Base-by-base conservation (phyloP, 2,329 filamentous ascomycete species). In the Fusarium napiforme region DNA sequence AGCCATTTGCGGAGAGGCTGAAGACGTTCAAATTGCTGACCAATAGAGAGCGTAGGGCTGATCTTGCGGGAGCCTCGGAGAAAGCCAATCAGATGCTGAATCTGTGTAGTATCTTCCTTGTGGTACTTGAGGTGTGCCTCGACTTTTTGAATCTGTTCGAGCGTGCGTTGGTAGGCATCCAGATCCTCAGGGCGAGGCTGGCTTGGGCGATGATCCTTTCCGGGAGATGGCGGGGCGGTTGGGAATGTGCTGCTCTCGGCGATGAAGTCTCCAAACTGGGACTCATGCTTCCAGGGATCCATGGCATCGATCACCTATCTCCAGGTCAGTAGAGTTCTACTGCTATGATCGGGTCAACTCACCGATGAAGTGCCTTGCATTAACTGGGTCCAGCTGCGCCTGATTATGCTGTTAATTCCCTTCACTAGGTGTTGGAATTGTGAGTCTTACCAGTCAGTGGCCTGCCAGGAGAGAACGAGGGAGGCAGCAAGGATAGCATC, bases 401-500 rank as follows among this genome's bases (percentile, higher is more conserved):
- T 97, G 80, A 64, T 79, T 85, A 81, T 81, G 79, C 49, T 59
- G 76, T 81, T 71, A 81, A 58, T 53, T 50, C 32, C 26, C 23
- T 28, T 59, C 34, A 47, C 40, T 43, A 50, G 34, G 47, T 45
- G 40, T 21, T 39, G 39, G 43, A 32, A 40, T 63, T n/a, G 28
- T 40, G 55, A 28, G 32, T 64, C 92, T 87, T 88, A 97, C 96
- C 95, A 98, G 85, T 98, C 96, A 68, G 92, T 96, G 63, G 94
- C 93, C 85, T 98, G 96, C 95, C 96, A 98, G 42, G 95, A 97
- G 56, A 99, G 88, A 53, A 98, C 89, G 49, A 98, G 90, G 32
- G 96, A 98, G 37, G 95, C 94, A 32, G 95, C 96, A 61, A 99
- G 88, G 71, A 98, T 92, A 47, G 95, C 95, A 83, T 99, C 96